Conservation (phyloP, 2,329 filamentous ascomycete species). For the Penicillium sp. region DNA sequence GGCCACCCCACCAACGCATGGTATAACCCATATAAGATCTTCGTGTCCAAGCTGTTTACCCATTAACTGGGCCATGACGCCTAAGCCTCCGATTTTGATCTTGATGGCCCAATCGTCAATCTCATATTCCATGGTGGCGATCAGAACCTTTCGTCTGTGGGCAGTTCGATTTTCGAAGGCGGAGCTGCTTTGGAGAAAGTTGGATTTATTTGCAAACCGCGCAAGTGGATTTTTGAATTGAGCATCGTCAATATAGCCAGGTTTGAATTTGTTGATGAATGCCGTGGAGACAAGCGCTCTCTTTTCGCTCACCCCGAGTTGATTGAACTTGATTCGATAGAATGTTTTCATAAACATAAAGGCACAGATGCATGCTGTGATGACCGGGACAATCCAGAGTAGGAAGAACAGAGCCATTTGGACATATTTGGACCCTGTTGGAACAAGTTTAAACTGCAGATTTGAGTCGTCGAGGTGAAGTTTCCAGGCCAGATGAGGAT, state of each 20-base stretch:
- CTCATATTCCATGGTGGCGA: constrained; percentile 72
- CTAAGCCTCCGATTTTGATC: constrained; percentile 70
- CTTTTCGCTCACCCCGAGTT: constrained; percentile 57
- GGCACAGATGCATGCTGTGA: constrained; percentile 52
- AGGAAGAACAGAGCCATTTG: constrained; percentile 59
- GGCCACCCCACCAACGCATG: constrained; percentile 63
- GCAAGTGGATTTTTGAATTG: constrained; percentile 37
- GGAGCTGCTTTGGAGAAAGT: constrained; percentile 39
- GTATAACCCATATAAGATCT: constrained; percentile 66
- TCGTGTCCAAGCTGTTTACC: constrained; percentile 65
- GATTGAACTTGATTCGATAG: constrained; percentile 65
- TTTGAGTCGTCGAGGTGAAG: constrained; percentile 58
- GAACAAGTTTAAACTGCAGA: constrained; percentile 54
- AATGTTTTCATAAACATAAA: constrained; percentile 63
- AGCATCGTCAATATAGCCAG: constrained; percentile 22
- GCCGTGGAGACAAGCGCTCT: constrained; percentile 42
- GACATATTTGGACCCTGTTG: constrained; percentile 54
- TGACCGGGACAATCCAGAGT: constrained; percentile 55
- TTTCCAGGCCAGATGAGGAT: constrained; percentile 57
- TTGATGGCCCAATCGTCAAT: constrained; percentile 71
- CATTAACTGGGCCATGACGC: constrained; percentile 72
- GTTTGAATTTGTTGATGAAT: constrained; percentile 39
- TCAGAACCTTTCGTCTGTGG: constrained; percentile 58
- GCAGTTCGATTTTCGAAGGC: constrained; percentile 36
- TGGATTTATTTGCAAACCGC: constrained; percentile 37